phyloP scores from a whole-genome alignment of 768 basidiomycete genomes.

The Auriscalpium orientale region DNA sequence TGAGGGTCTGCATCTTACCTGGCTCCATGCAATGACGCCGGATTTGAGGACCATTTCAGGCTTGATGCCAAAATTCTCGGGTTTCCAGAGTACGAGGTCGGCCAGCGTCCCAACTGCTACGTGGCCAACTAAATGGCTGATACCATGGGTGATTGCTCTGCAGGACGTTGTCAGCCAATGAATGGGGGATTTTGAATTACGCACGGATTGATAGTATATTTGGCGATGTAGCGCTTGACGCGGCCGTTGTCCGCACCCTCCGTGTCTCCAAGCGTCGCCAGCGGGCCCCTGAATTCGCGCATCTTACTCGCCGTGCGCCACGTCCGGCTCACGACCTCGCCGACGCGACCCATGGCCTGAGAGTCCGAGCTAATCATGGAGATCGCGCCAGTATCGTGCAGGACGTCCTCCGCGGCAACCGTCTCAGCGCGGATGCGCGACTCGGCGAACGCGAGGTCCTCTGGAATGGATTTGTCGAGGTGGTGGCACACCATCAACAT shows the following conservation, averaged over 20 bases:
- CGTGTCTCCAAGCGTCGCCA: conserved; percentile 60
- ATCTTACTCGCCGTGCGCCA: conserved; percentile 98
- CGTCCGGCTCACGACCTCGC: conserved; percentile 85
- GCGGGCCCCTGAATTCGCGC: conserved; percentile 68
- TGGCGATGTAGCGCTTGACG: conserved; percentile 92
- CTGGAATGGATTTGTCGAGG: conserved; percentile 81
- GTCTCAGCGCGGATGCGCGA: conserved; percentile 96
- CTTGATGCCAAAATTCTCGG: conserved; percentile 85
- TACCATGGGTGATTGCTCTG: conserved; percentile 92
- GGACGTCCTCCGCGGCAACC: conserved; percentile 93
- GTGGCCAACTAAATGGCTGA: conserved; percentile 81
- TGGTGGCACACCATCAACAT: conserved; percentile 99
- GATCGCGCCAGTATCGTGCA: conserved; percentile 90
- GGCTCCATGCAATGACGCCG: conserved; percentile 86
- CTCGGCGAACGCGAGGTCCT: conserved; percentile 94
- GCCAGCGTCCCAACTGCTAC: conserved; percentile 78
- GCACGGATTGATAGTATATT: conserved; percentile 97
- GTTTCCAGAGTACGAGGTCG: conserved; percentile 94
- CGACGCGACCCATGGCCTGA: conserved; percentile 97
- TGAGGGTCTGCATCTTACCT: conserved; percentile 36
- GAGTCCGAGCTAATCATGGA: conserved; percentile 96
- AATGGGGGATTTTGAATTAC: conserved; percentile 23
- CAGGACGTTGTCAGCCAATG: neutral
- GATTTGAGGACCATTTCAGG: conserved; percentile 95
- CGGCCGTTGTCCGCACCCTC: conserved; percentile 75